Evolutionary conservation across 345 rosid species (phyloP).

Genomic region (Iberis pinnata): DNA sequence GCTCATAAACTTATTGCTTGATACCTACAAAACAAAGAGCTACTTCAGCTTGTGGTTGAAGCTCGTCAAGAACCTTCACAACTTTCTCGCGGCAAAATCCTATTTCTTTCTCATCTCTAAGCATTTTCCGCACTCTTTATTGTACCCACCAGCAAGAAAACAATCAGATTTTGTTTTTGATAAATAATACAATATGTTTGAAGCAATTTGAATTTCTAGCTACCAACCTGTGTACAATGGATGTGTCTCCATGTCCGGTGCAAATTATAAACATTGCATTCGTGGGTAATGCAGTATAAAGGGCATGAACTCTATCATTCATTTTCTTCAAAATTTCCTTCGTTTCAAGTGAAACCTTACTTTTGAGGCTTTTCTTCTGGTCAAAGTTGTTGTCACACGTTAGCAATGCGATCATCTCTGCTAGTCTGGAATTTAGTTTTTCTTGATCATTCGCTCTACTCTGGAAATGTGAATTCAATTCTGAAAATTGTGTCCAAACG

Average conservation of each 20-base stretch:
- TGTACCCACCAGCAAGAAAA: constrained; percentile 20
- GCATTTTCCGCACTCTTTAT: constrained; percentile 68
- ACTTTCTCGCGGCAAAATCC: constrained; percentile 50
- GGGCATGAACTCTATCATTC: constrained; percentile 46
- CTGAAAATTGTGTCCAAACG: constrained; percentile 88
- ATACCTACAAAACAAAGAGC: constrained; percentile 83
- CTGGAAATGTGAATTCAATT: constrained; percentile 59
- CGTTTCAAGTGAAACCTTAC: constrained; percentile 42
- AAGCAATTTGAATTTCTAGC: constrained; percentile 1
- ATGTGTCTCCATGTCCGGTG: constrained; percentile 95
- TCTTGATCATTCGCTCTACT: constrained; percentile 52
- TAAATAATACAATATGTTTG: no score
- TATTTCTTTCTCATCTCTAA: constrained; percentile 45
- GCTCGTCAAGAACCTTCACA: constrained; percentile 81
- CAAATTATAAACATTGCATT: constrained; percentile 85
- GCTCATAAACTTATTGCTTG: constrained; percentile 39
- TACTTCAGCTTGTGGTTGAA: constrained; percentile 94
- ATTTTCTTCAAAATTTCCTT: constrained; percentile 52
- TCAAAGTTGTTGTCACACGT: constrained; percentile 53
- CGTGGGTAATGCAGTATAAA: constrained; percentile 54
- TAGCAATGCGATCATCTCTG: constrained; percentile 66
- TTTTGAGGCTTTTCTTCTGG: constrained; percentile 38
- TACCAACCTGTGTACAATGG: constrained; percentile 73
- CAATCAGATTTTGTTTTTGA: no score
- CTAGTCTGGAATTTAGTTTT: constrained; percentile 60